Conservation (phyloP, 164 flowering plant genomes). For the Kingdonia uniflora region DNA sequence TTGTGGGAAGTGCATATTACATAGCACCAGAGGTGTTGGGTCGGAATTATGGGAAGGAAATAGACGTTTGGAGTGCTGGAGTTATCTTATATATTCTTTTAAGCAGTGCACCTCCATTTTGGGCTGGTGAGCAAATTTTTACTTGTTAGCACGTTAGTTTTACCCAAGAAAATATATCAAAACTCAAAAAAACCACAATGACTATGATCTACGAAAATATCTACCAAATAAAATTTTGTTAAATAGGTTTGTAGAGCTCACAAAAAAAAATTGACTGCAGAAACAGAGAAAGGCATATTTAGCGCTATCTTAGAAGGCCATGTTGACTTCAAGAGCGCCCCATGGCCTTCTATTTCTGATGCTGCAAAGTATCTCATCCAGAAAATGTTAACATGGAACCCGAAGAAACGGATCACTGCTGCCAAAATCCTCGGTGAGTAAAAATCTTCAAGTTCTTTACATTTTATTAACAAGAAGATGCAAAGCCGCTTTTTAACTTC, state of each 20-base stretch:
- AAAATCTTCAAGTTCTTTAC: background rate
- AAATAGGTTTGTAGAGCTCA: background rate
- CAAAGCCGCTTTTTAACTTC: too few relatives aligned
- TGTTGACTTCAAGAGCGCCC: conserved; percentile 48
- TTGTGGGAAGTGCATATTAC: conserved; percentile 91
- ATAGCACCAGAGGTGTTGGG: conserved; percentile 82
- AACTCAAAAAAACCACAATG: background rate
- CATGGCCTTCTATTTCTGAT: conserved; percentile 81
- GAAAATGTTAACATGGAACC: conserved; percentile 65
- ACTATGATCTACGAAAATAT: background rate
- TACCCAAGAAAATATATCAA: background rate
- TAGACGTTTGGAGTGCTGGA: conserved; percentile 96
- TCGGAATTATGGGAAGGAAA: conserved; percentile 68
- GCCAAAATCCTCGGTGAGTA: conserved; percentile 69
- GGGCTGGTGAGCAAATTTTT: conserved; percentile 48
- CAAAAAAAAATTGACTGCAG: conserved; percentile 28
- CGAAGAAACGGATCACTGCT: conserved; percentile 69
- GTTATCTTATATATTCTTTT: conserved; percentile 83
- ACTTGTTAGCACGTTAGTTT: too few relatives aligned
- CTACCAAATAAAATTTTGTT: too few relatives aligned
- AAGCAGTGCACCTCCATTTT: conserved; percentile 80
- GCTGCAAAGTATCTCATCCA: conserved; percentile 70
- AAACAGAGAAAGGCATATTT: conserved; percentile 72
- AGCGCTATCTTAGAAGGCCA: conserved; percentile 38
- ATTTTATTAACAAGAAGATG: background rate